phyloP scores from a whole-genome alignment of 2,329 filamentous ascomycete species.

The Zasmidium citrigriseum region DNA sequence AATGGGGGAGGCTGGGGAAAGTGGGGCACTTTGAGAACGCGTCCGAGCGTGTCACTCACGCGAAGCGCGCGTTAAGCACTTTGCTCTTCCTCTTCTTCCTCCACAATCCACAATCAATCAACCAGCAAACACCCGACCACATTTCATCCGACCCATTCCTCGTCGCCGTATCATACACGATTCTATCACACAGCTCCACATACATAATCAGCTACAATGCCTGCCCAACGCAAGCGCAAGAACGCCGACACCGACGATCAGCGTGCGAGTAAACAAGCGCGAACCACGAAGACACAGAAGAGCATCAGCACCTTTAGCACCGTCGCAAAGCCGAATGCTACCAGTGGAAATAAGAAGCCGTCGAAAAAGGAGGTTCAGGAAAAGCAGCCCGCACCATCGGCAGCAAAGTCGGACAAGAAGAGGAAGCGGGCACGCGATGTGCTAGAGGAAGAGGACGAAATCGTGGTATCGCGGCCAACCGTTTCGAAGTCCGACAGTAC shows the following conservation, averaged over 20 bases:
- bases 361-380: conserved; percentile 24
- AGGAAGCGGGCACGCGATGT: conserved; percentile 28
- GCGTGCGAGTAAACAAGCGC: conserved; percentile 27
- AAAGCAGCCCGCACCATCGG: conserved; percentile 17
- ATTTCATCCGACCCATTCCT: conserved; percentile 5
- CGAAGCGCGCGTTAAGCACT: neutral
- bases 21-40: neutral
- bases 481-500: neutral
- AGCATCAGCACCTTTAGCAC: conserved; percentile 27
- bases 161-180: conserved; percentile 12
- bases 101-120: neutral
- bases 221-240: conserved; percentile 32
- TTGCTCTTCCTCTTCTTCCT: neutral
- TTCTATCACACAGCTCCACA: conserved; percentile 41
- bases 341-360: conserved; percentile 19
- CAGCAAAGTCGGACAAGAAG: conserved; percentile 22
- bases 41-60: neutral
- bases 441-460: conserved; percentile 26
- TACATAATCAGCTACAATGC: conserved; percentile 48
- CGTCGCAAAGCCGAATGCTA: conserved; percentile 19
- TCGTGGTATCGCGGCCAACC: conserved; percentile 10
- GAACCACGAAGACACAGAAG: conserved; percentile 19
- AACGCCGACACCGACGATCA: conserved; percentile 20
- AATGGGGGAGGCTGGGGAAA: neutral
- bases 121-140: neutral